Percentiles rank a stretch among this genome's conserved stretches.
Evolutionary conservation across 2,329 filamentous ascomycete species (phyloP).

Genomic region (Cladophialophora carrionii): DNA sequence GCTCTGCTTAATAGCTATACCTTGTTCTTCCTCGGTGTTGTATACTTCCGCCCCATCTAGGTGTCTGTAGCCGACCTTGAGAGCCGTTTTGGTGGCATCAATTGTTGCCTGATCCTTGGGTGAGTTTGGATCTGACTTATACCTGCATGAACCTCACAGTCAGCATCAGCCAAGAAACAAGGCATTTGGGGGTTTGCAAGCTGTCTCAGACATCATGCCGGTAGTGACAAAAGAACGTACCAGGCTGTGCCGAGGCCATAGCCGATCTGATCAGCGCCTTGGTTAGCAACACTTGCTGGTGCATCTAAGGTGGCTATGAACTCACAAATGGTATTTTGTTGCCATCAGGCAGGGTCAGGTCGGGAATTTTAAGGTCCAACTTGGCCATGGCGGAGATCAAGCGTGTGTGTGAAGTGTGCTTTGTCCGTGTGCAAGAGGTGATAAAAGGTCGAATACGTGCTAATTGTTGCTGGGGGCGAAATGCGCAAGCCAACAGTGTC

Average conservation of each 20-base stretch:
- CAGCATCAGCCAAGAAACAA: neutral
- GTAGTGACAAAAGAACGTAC: conserved; percentile 37
- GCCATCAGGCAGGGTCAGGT: conserved; percentile 37
- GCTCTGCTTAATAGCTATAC: conserved; percentile 54
- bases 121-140: conserved; percentile 54
- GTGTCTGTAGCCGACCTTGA: conserved; percentile 63
- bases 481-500: conserved; percentile 4
- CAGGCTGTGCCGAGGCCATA: conserved; percentile 68
- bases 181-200: neutral
- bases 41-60: conserved; percentile 66
- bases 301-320: neutral
- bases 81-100: conserved; percentile 60
- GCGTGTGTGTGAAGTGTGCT: neutral
- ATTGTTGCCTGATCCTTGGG: conserved; percentile 59
- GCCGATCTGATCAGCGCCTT: conserved; percentile 51
- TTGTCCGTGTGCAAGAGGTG: neutral
- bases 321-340: conserved; percentile 38
- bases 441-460: neutral
- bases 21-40: conserved; percentile 54
- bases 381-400: conserved; percentile 35
- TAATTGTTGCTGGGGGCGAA: conserved; percentile 3
- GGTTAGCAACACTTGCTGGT: neutral
- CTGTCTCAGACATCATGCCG: neutral
- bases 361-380: conserved; percentile 36
- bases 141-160: conserved; percentile 39